Evolutionary conservation across 148 eudicot species (phyloP).

Genomic region (Beta vulgaris): DNA sequence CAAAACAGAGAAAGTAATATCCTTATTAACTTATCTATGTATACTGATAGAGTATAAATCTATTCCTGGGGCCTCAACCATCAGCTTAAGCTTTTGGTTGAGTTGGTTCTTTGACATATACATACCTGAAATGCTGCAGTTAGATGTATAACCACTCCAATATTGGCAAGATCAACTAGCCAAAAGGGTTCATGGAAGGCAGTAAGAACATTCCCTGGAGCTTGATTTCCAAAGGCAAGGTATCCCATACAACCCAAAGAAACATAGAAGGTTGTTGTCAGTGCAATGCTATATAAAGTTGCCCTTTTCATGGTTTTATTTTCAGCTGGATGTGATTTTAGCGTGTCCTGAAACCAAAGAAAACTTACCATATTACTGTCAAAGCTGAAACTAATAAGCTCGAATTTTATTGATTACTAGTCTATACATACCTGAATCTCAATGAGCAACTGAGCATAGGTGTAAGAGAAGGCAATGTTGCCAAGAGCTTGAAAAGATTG

Average conservation of each 20-base stretch:
- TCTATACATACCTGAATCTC: slow-evolving; percentile 28
- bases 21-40: too few relatives aligned
- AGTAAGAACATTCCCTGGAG: slow-evolving; percentile 33
- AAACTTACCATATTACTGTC: neutral
- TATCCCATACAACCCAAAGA: slow-evolving; percentile 34
- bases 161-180: slow-evolving; percentile 28
- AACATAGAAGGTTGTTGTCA: slow-evolving; percentile 28
- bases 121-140: slow-evolving; percentile 32
- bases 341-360: slow-evolving; percentile 24
- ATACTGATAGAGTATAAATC: too few relatives aligned
- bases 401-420: too few relatives aligned
- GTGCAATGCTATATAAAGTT: slow-evolving; percentile 24
- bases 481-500: slow-evolving; percentile 37
- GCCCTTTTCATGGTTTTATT: slow-evolving; percentile 38
- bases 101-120: too few relatives aligned
- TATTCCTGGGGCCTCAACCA: too few relatives aligned
- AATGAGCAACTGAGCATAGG: slow-evolving; percentile 28
- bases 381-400: neutral
- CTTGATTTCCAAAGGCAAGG: slow-evolving; percentile 32
- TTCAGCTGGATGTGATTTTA: slow-evolving; percentile 32
- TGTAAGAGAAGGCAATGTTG: slow-evolving; percentile 36
- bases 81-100: too few relatives aligned
- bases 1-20: too few relatives aligned
- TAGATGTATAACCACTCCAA: slow-evolving; percentile 29
- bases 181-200: slow-evolving; percentile 34